phyloP scores from a whole-genome alignment of 345 rosid species.

The Populus tremula region DNA sequence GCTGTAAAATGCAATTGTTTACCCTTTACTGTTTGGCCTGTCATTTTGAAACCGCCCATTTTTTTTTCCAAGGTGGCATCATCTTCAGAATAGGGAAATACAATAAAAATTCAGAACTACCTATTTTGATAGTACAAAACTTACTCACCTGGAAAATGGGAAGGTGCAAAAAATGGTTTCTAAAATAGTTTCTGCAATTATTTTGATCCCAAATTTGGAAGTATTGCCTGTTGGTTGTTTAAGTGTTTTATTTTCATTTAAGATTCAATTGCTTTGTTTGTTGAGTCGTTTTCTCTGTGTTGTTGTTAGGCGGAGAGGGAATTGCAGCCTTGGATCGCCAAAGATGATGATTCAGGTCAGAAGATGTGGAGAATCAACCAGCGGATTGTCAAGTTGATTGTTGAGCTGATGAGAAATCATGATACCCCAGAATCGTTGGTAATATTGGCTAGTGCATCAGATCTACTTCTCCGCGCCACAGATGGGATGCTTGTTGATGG shows the following conservation, averaged over 20 bases:
- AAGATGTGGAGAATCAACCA: constrained; percentile 97
- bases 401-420: constrained; percentile 91
- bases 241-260: background rate
- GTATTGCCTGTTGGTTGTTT: constrained; percentile 6
- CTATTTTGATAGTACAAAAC: background rate
- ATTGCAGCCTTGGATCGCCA: constrained; percentile 96
- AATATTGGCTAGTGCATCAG: constrained; percentile 88
- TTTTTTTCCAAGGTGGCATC: constrained; percentile 8
- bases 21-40: constrained; percentile 1
- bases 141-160: background rate
- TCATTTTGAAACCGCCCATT: constrained; percentile 13
- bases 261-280: constrained; percentile 6
- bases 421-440: constrained; percentile 78
- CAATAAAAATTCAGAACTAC: background rate
- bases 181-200: background rate
- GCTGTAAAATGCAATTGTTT: constrained; percentile 1
- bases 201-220: constrained; percentile 17
- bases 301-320: constrained; percentile 85
- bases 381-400: constrained; percentile 78
- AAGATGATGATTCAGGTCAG: constrained; percentile 90
- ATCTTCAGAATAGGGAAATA: background rate
- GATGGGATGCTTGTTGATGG: constrained; percentile 98
- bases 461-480: constrained; percentile 91
- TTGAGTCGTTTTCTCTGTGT: constrained; percentile 34
- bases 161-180: background rate